Conservation (phyloP, 768 basidiomycete genomes). For the Agaricus subrufescens region DNA sequence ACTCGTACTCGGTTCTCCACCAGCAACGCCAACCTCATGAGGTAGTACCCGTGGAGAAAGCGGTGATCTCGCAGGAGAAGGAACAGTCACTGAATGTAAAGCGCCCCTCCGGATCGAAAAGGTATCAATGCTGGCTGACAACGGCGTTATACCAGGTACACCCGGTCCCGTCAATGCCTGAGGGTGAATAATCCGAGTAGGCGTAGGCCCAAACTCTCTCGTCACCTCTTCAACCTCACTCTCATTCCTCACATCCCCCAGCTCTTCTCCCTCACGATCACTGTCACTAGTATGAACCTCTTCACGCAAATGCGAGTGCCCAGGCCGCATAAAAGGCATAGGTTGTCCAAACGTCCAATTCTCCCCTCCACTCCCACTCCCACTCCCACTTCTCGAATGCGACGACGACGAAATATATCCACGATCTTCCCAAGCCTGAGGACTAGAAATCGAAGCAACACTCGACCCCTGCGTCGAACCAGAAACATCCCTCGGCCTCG, state of each 20-base stretch:
- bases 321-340: conserved; percentile 35
- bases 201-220: not conserved
- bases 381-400: conserved; percentile 49
- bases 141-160: not conserved
- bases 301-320: conserved; percentile 9
- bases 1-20: not conserved
- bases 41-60: conserved; percentile 5
- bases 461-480: conserved; percentile 2
- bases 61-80: conserved; percentile 1
- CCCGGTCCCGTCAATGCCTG: conserved; percentile 4
- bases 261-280: not conserved
- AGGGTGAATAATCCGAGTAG: not conserved
- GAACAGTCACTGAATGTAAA: not conserved
- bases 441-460: conserved; percentile 1
- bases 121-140: not conserved
- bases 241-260: not conserved
- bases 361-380: conserved; percentile 41
- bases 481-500: conserved; percentile 9
- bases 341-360: conserved; percentile 75
- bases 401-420: conserved; percentile 33
- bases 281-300: conserved; percentile 1
- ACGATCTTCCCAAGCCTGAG: conserved; percentile 13
- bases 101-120: not conserved
- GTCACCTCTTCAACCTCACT: conserved; percentile 5
- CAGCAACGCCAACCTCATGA: conserved; percentile 13